phyloP scores from a whole-genome alignment of 2,329 filamentous ascomycete genomes.

The Anisogramma anomala region DNA sequence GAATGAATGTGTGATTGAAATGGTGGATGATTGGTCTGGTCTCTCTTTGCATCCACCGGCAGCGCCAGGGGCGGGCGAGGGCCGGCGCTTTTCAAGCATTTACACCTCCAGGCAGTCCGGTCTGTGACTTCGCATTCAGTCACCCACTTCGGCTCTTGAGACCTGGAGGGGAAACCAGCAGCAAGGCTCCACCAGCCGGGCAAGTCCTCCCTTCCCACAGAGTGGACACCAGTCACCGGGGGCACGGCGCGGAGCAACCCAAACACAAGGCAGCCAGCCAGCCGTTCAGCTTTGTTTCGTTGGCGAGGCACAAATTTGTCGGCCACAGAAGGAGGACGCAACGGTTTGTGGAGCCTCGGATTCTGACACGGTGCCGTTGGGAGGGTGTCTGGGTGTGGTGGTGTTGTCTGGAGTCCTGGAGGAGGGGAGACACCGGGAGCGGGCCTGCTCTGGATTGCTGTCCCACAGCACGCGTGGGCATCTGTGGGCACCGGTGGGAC shows the following conservation, averaged over 20 bases:
- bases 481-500: no score
- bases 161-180: not conserved
- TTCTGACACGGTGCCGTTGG: no score
- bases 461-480: no score
- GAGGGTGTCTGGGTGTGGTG: no score
- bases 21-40: not conserved
- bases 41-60: not conserved
- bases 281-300: conserved; percentile 4
- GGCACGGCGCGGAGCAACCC: not conserved
- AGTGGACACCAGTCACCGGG: not conserved
- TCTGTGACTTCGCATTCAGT: no score
- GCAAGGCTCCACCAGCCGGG: not conserved
- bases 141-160: no score
- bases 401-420: no score
- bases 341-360: no score
- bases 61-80: not conserved
- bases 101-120: not conserved
- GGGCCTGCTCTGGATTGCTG: no score
- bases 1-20: not conserved
- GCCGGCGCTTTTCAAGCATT: conserved; percentile 2
- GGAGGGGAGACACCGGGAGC: no score
- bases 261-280: not conserved
- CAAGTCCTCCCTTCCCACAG: not conserved
- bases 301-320: conserved; percentile 1
- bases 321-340: no score